A percentile compares a stretch with the other conserved stretches of the same genome.
phyloP scores from a whole-genome alignment of 2,329 filamentous ascomycete genomes.

The Sphaerulina vaccinii region DNA sequence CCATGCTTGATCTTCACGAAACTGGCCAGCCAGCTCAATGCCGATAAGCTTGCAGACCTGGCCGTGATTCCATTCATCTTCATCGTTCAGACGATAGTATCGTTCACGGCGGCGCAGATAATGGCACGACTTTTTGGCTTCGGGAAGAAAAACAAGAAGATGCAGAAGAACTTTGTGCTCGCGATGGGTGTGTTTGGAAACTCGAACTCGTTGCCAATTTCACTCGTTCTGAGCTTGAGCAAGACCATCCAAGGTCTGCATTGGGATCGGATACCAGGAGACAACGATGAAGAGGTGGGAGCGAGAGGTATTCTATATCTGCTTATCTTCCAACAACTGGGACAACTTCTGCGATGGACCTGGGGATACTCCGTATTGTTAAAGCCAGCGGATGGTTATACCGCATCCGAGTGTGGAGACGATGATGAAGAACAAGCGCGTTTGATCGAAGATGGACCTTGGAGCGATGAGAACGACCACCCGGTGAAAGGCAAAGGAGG shows the following conservation, averaged over 20 bases:
- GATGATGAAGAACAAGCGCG: conserved; percentile 42
- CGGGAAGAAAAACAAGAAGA: conserved; percentile 50
- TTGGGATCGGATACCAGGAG: conserved; percentile 86
- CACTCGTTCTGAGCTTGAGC: conserved; percentile 87
- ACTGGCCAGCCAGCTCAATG: conserved; percentile 87
- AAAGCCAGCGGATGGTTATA: conserved; percentile 75
- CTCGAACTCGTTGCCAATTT: conserved; percentile 96
- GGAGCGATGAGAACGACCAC: conserved; percentile 50
- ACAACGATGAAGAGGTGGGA: conserved; percentile 92
- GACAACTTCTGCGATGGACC: conserved; percentile 92
- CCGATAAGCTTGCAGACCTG: conserved; percentile 84
- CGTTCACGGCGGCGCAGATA: conserved; percentile 70
- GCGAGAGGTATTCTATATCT: conserved; percentile 93
- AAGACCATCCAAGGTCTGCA: conserved; percentile 89
- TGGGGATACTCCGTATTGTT: conserved; percentile 96
- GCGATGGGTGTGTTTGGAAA: conserved; percentile 99
- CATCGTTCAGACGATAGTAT: conserved; percentile 79
- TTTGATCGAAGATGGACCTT: conserved; percentile 52
- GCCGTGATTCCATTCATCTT: conserved; percentile 97
- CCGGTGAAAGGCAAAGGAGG: conserved; percentile 18
- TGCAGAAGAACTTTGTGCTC: conserved; percentile 88
- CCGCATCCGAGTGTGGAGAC: conserved; percentile 64
- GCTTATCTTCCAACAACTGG: conserved; percentile 95
- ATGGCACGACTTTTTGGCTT: conserved; percentile 78
- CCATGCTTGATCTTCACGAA: conserved; percentile 98